A percentile compares a stretch with the other conserved stretches of the same genome.
These are phyloP conservation scores for Penicillium sp. DNA, from an alignment of 2,329 filamentous ascomycete genomes.

Conservation along the genomic window DNA sequence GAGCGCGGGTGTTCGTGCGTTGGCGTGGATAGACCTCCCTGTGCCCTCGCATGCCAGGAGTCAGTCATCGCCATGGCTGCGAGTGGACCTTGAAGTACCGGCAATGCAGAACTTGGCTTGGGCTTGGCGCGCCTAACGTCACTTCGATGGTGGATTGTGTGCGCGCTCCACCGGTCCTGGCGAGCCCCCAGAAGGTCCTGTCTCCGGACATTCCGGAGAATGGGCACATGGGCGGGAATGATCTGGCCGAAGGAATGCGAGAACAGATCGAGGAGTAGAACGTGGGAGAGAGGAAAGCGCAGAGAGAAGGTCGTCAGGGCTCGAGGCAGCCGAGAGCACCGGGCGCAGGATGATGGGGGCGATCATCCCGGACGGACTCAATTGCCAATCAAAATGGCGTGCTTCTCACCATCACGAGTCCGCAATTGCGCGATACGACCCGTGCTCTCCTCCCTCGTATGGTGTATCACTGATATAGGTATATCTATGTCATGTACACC, in stretches of 20 bases:
- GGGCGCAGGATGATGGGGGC: neutral
- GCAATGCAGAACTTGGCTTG: too few relatives aligned
- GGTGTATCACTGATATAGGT: too few relatives aligned
- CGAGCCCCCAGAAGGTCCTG: neutral
- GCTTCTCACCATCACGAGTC: constrained; percentile 13
- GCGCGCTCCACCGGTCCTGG: constrained; percentile 8
- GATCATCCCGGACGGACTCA: constrained; percentile 12
- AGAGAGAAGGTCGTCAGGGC: too few relatives aligned
- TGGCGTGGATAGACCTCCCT: too few relatives aligned
- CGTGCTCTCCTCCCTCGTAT: constrained; percentile 7
- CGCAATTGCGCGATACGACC: constrained; percentile 19
- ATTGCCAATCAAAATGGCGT: constrained; percentile 21
- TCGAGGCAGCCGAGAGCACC: too few relatives aligned
- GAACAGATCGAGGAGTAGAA: neutral
- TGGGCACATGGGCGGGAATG: neutral
- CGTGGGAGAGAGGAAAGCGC: too few relatives aligned
- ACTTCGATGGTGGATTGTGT: constrained; percentile 11
- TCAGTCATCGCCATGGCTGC: too few relatives aligned
- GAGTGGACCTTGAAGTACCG: too few relatives aligned
- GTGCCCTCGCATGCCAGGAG: too few relatives aligned
- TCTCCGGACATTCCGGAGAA: too few relatives aligned
- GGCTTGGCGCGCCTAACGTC: constrained; percentile 14
- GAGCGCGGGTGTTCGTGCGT: too few relatives aligned
- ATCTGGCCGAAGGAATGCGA: neutral
- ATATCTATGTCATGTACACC: too few relatives aligned